Percentiles rank a stretch among this genome's conserved stretches.
phyloP scores from a whole-genome alignment of 2,329 filamentous ascomycete genomes.

The Cyphellophora attinorum region DNA sequence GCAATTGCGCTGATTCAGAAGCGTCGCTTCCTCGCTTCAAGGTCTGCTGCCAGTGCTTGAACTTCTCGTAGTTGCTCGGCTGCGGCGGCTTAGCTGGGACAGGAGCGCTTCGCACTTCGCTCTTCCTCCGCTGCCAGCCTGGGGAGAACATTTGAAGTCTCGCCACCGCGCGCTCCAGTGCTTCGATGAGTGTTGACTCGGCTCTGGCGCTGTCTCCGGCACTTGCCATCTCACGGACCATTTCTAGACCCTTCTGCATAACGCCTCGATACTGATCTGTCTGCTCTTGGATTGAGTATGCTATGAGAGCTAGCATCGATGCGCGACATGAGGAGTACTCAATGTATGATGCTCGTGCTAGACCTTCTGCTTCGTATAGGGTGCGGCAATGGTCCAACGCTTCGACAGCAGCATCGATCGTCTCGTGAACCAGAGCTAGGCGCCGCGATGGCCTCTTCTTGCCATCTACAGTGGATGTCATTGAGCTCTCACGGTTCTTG shows the following conservation, averaged over 20 bases:
- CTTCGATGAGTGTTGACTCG: slow-evolving; percentile 44
- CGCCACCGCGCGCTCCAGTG: slow-evolving; percentile 39
- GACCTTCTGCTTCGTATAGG: slow-evolving; percentile 41
- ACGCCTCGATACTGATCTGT: slow-evolving; percentile 35
- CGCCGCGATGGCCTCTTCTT: slow-evolving; percentile 10
- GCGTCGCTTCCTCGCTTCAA: background rate
- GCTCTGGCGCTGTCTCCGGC: slow-evolving; percentile 44
- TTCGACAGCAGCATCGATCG: slow-evolving; percentile 43
- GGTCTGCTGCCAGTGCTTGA: slow-evolving; percentile 3
- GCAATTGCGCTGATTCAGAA: background rate
- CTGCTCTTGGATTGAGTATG: slow-evolving; percentile 29
- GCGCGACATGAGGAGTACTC: slow-evolving; percentile 48
- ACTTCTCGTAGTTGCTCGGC: slow-evolving; percentile 2
- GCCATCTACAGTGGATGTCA: background rate
- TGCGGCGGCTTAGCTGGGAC: background rate
- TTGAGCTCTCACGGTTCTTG: slow-evolving; percentile 21
- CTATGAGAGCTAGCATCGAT: slow-evolving; percentile 40
- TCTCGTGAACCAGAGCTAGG: slow-evolving; percentile 38
- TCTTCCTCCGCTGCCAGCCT: slow-evolving; percentile 20
- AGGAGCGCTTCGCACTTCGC: background rate
- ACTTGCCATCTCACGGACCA: slow-evolving; percentile 46
- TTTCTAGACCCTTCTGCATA: slow-evolving; percentile 39
- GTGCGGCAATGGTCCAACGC: slow-evolving; percentile 42
- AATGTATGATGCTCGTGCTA: slow-evolving; percentile 46
- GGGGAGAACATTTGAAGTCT: slow-evolving; percentile 37